Conservation (phyloP, 352 stramenopile genomes). For the Globisporangium emineosum region DNA sequence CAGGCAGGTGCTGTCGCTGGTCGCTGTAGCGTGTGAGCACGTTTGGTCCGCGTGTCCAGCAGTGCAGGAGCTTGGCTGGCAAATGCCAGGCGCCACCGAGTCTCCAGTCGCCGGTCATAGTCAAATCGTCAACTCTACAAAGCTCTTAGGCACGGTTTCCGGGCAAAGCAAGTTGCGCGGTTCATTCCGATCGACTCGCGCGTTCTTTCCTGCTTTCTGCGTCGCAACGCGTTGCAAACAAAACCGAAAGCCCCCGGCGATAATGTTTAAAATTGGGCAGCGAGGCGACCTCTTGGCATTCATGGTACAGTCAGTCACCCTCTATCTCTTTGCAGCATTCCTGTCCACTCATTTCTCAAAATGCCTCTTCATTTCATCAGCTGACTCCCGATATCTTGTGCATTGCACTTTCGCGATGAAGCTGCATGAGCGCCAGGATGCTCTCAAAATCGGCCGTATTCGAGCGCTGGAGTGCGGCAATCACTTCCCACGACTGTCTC, state of each 20-base stretch:
- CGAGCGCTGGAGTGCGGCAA: not conserved
- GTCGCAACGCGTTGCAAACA: too few relatives aligned
- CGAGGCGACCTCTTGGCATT: not conserved
- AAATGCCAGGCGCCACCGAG: not conserved
- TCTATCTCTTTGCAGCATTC: not conserved
- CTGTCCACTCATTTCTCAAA: not conserved
- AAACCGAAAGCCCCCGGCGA: not conserved
- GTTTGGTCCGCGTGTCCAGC: not conserved
- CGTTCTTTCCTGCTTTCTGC: too few relatives aligned
- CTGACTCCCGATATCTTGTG: not conserved
- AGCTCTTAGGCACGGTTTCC: not conserved
- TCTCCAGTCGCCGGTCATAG: not conserved
- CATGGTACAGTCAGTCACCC: too few relatives aligned
- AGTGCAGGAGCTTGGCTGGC: not conserved
- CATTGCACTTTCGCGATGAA: not conserved
- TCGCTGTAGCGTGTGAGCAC: not conserved
- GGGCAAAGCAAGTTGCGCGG: not conserved
- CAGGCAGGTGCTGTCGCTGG: not conserved
- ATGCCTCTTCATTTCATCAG: not conserved
- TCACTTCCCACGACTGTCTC: slow-evolving; percentile 4
- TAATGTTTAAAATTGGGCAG: not conserved
- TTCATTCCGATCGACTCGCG: too few relatives aligned
- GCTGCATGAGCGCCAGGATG: not conserved
- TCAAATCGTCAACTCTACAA: not conserved
- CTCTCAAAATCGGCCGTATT: not conserved